Conservation (phyloP, 805 yeast genomes). For the Starmera amethionina region DNA sequence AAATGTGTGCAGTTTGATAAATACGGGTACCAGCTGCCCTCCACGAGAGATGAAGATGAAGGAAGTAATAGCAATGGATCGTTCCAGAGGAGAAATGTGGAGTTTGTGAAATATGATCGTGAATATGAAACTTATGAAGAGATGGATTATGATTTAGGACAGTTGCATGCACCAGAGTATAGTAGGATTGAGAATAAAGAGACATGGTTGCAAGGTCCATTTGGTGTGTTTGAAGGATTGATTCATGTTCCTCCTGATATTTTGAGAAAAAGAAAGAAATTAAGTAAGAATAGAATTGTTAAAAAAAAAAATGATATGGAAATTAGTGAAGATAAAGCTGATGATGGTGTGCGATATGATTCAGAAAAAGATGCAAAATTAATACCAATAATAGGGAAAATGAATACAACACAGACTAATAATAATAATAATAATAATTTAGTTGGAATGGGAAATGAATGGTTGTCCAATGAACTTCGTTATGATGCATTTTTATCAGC, state of each 20-base stretch:
- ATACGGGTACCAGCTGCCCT: slow-evolving; percentile 27
- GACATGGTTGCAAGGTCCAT: slow-evolving; percentile 62
- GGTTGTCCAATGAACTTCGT: slow-evolving; percentile 62
- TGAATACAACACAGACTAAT: neutral
- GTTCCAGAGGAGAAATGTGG: slow-evolving; percentile 62
- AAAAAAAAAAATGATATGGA: slow-evolving; percentile 2
- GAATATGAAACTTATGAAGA: slow-evolving; percentile 70
- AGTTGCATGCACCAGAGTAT: slow-evolving; percentile 40
- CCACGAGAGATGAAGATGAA: slow-evolving; percentile 20
- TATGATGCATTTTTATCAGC: slow-evolving; percentile 70
- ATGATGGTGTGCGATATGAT: neutral
- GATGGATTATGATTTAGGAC: slow-evolving; percentile 60
- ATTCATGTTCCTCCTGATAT: slow-evolving; percentile 10
- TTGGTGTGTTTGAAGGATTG: slow-evolving; percentile 64
- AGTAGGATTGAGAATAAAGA: slow-evolving; percentile 28
- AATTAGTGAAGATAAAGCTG: too few relatives aligned
- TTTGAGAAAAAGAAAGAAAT: slow-evolving; percentile 16
- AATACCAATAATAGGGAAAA: neutral
- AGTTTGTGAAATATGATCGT: slow-evolving; percentile 62
- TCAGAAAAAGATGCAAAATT: neutral
- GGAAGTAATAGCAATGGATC: slow-evolving; percentile 24
- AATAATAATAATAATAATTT: too few relatives aligned
- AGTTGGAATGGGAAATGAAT: slow-evolving; percentile 29
- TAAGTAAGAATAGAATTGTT: slow-evolving; percentile 2
- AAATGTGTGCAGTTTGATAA: slow-evolving; percentile 41